Conservation (phyloP, 2,329 filamentous ascomycete species). For the Endoconidiophora polonica region DNA sequence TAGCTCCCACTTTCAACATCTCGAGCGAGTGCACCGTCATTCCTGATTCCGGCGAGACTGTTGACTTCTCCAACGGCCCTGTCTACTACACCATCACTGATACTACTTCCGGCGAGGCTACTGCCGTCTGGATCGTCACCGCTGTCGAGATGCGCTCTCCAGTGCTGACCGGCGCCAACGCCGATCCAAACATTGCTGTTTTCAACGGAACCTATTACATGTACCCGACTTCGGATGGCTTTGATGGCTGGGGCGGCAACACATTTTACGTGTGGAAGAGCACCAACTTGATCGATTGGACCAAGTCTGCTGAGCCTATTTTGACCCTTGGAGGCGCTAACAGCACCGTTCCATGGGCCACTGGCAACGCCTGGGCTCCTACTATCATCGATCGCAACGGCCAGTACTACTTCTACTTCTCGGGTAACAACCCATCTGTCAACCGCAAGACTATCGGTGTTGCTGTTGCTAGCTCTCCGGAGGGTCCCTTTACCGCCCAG, state of each 20-base stretch:
- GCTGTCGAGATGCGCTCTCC: constrained; percentile 18
- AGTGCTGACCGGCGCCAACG: constrained; percentile 24
- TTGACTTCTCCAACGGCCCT: constrained; percentile 12
- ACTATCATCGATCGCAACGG: constrained; percentile 42
- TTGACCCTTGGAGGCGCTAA: constrained; percentile 27
- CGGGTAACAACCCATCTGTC: constrained; percentile 33
- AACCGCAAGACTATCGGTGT: constrained; percentile 45
- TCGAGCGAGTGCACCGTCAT: constrained; percentile 13
- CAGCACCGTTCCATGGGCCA: constrained; percentile 45
- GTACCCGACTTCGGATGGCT: constrained; percentile 30
- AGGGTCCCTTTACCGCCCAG: constrained; percentile 42
- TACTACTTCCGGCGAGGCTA: not conserved
- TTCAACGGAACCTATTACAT: constrained; percentile 30
- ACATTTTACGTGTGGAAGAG: constrained; percentile 33
- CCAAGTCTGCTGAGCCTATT: constrained; percentile 24
- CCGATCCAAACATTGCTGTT: constrained; percentile 30
- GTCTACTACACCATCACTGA: constrained; percentile 14
- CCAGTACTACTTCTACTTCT: constrained; percentile 50
- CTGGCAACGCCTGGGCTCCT: constrained; percentile 50
- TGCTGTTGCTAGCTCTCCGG: constrained; percentile 36
- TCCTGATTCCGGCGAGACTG: constrained; percentile 14
- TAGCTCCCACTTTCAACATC: constrained; percentile 15
- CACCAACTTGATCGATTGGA: constrained; percentile 26
- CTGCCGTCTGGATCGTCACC: constrained; percentile 4
- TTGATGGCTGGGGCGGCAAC: constrained; percentile 27